Percentiles rank a stretch among this genome's conserved stretches.
Evolutionary conservation across 805 yeast genomes (phyloP).

Genomic region (Jamesozyma spencerorum): DNA sequence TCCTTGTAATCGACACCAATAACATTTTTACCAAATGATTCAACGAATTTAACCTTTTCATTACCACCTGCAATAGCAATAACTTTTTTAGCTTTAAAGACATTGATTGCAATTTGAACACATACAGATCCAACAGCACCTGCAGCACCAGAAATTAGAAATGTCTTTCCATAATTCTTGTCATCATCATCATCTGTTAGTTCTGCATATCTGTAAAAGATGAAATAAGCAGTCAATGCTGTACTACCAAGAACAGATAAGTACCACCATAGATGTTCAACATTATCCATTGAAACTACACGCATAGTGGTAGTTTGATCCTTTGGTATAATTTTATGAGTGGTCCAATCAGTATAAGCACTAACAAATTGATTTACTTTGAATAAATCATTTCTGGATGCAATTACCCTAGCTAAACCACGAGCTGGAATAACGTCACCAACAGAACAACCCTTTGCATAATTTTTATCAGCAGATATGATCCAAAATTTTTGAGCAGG

Average conservation of each 20-base stretch:
- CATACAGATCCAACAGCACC: slow-evolving; percentile 65
- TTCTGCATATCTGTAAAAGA: slow-evolving; percentile 42
- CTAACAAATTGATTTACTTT: slow-evolving; percentile 37
- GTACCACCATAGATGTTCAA: slow-evolving; percentile 36
- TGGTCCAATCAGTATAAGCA: slow-evolving; percentile 39
- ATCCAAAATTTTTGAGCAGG: slow-evolving; percentile 58
- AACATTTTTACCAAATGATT: slow-evolving; percentile 45
- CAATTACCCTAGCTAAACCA: slow-evolving; percentile 44
- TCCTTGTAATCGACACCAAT: slow-evolving; percentile 46
- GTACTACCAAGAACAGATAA: slow-evolving; percentile 47
- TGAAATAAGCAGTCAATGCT: slow-evolving; percentile 53
- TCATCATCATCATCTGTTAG: slow-evolving; percentile 33
- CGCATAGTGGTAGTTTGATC: background rate
- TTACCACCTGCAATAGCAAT: slow-evolving; percentile 55
- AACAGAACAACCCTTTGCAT: slow-evolving; percentile 30
- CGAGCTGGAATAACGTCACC: slow-evolving; percentile 39
- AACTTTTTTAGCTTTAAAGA: slow-evolving; percentile 45
- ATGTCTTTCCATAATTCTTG: slow-evolving; percentile 34
- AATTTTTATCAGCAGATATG: slow-evolving; percentile 25
- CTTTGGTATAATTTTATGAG: slow-evolving; percentile 33
- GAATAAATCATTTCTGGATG: slow-evolving; percentile 35
- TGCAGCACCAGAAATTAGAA: slow-evolving; percentile 55
- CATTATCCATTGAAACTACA: slow-evolving; percentile 12
- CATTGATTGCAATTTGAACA: slow-evolving; percentile 47
- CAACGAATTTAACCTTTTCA: slow-evolving; percentile 45